Conservation (phyloP, 176 grass and related monocot genomes). For the Avena sativa region DNA sequence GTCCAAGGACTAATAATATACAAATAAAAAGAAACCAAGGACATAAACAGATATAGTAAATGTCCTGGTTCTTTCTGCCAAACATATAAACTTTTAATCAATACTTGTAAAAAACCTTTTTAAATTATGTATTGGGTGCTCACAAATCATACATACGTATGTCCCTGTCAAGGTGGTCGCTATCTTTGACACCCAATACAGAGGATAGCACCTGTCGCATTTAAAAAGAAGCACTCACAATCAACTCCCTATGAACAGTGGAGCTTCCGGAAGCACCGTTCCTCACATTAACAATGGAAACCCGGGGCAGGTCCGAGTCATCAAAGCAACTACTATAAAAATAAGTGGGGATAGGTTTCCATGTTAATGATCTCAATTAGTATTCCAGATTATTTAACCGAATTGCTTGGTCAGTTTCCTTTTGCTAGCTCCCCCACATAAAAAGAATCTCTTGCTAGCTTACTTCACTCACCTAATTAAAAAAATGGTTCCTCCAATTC, state of each 20-base stretch:
- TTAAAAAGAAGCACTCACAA: constrained; percentile 35
- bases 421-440: neutral
- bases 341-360: constrained; percentile 35
- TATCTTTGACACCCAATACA: constrained; percentile 36
- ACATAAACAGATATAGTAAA: constrained; percentile 4
- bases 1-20: neutral
- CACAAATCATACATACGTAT: constrained; percentile 26
- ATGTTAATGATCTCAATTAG: constrained; percentile 37
- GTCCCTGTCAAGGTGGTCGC: constrained; percentile 16
- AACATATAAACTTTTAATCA: too few species aligned
- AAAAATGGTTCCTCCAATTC: neutral
- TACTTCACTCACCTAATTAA: constrained; percentile 15
- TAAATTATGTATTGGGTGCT: neutral
- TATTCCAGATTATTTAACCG: neutral
- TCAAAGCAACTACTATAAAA: constrained; percentile 6
- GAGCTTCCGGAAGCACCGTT: neutral
- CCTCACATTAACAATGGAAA: neutral
- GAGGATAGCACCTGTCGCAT: constrained; percentile 15
- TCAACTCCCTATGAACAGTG: constrained; percentile 28
- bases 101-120: too few species aligned
- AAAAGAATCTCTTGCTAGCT: neutral
- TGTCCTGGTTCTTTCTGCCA: neutral
- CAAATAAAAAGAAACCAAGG: neutral
- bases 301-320: constrained; percentile 25
- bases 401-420: constrained; percentile 12